Conservation (phyloP, 495 filamentous ascomycete species). For the Bryoglossum gracile region DNA sequence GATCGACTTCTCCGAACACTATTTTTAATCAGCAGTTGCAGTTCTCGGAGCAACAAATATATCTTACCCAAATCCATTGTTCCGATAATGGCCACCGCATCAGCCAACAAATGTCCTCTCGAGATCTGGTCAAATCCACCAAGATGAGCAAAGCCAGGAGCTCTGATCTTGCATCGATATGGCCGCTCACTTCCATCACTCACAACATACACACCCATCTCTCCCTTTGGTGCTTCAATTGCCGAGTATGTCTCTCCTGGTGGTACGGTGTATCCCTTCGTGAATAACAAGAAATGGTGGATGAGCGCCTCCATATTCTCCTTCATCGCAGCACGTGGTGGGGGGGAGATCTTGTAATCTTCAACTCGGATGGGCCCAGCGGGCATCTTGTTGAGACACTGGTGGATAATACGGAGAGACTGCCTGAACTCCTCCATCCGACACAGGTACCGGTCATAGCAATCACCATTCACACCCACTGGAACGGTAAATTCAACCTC, state of each 20-base stretch:
- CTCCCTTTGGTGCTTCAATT: slow-evolving; percentile 98
- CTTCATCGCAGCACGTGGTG: slow-evolving; percentile 97
- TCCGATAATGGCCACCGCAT: slow-evolving; percentile 95
- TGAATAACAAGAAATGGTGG: slow-evolving; percentile 97
- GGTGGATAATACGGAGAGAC: slow-evolving; percentile 93
- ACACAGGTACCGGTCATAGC: slow-evolving; percentile 98
- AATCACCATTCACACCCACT: slow-evolving; percentile 94
- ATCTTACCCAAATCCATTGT: slow-evolving; percentile 74
- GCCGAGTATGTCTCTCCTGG: slow-evolving; percentile 96
- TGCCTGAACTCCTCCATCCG: slow-evolving; percentile 99
- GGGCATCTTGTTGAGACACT: slow-evolving; percentile 99
- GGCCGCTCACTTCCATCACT: slow-evolving; percentile 93
- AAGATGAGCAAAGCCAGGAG: slow-evolving; percentile 94
- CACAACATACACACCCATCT: slow-evolving; percentile 98
- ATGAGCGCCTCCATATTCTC: slow-evolving; percentile 99
- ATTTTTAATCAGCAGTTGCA: slow-evolving; percentile 6
- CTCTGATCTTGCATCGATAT: slow-evolving; percentile 95
- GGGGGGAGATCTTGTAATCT: slow-evolving; percentile 98
- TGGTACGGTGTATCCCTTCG: slow-evolving; percentile 96
- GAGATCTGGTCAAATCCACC: slow-evolving; percentile 88
- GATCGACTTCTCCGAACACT: slow-evolving; percentile 62
- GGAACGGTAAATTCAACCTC: slow-evolving; percentile 98
- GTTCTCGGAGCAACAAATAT: not conserved
- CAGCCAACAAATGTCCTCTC: slow-evolving; percentile 87
- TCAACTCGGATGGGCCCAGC: slow-evolving; percentile 88